phyloP scores from a whole-genome alignment of 2,329 filamentous ascomycete genomes.

The Cryphonectria naterciae region DNA sequence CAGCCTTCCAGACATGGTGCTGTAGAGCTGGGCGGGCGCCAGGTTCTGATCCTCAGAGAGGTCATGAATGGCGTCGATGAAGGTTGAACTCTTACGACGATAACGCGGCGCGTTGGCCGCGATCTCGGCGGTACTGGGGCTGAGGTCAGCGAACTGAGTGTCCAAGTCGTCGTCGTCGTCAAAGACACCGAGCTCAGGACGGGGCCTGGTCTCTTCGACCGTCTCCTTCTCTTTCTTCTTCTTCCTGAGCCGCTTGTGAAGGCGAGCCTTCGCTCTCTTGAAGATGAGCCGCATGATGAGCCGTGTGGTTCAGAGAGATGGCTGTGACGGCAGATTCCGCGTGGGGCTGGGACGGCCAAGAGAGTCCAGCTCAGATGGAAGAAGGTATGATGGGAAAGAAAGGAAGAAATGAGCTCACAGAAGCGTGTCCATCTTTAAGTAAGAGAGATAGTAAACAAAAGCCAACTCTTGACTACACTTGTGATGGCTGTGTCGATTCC shows the following conservation, averaged over 20 bases:
- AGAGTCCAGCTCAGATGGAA: background rate
- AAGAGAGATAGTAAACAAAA: constrained; percentile 6
- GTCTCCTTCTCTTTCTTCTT: background rate
- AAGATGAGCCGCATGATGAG: background rate
- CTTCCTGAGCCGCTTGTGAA: background rate
- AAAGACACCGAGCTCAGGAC: constrained; percentile 26
- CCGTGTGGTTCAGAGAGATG: background rate
- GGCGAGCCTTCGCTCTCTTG: constrained; percentile 4
- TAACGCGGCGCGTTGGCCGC: constrained; percentile 89
- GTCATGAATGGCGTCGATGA: constrained; percentile 97
- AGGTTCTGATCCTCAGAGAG: constrained; percentile 78
- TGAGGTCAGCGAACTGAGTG: constrained; percentile 36
- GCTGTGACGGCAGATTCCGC: too few species aligned
- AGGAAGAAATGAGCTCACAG: constrained; percentile 33
- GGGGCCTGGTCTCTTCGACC: background rate
- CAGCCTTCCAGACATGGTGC: constrained; percentile 93
- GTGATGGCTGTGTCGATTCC: background rate
- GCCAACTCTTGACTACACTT: background rate
- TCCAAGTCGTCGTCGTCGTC: constrained; percentile 25
- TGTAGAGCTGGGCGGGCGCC: constrained; percentile 96
- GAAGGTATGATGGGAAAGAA: background rate
- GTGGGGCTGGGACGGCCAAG: background rate
- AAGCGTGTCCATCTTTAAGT: constrained; percentile 37
- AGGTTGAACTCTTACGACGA: constrained; percentile 90
- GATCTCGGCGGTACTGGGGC: constrained; percentile 79